Evolutionary conservation across 768 basidiomycete genomes (phyloP).

Genomic region (Suillus spraguei): DNA sequence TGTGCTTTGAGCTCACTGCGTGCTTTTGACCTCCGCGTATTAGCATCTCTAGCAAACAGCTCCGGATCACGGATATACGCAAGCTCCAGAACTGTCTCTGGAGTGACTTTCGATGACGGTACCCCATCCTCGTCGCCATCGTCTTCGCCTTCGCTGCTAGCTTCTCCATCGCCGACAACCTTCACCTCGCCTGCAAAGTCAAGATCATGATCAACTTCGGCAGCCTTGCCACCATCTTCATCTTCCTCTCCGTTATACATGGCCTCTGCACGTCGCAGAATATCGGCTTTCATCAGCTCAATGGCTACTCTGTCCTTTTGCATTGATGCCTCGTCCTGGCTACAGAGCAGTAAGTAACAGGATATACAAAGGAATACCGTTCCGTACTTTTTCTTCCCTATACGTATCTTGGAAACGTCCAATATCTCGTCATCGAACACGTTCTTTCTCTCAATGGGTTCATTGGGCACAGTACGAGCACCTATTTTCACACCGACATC

Average conservation of each 20-base stretch:
- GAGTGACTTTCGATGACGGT: constrained; percentile 26
- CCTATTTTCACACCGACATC: not conserved
- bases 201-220: constrained; percentile 51
- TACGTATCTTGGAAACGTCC: constrained; percentile 57
- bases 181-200: constrained; percentile 55
- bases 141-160: constrained; percentile 40
- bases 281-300: constrained; percentile 83
- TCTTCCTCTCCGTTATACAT: constrained; percentile 70
- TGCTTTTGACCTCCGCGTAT: constrained; percentile 69
- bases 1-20: constrained; percentile 65
- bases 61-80: constrained; percentile 77
- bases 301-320: constrained; percentile 60
- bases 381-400: constrained; percentile 68
- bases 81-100: constrained; percentile 71
- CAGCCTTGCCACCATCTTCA: constrained; percentile 35
- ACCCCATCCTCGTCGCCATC: constrained; percentile 29
- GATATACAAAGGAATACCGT: constrained; percentile 9
- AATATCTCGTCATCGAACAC: constrained; percentile 75
- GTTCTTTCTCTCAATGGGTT: constrained; percentile 58
- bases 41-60: constrained; percentile 75
- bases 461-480: not conserved
- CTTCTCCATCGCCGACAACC: constrained; percentile 62
- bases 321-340: constrained; percentile 47
- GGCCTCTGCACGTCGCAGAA: constrained; percentile 73
- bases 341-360: constrained; percentile 24